Percentiles rank a stretch among this genome's conserved stretches.
phyloP scores from a whole-genome alignment of 768 basidiomycete genomes.

The Amanita fuliginea region DNA sequence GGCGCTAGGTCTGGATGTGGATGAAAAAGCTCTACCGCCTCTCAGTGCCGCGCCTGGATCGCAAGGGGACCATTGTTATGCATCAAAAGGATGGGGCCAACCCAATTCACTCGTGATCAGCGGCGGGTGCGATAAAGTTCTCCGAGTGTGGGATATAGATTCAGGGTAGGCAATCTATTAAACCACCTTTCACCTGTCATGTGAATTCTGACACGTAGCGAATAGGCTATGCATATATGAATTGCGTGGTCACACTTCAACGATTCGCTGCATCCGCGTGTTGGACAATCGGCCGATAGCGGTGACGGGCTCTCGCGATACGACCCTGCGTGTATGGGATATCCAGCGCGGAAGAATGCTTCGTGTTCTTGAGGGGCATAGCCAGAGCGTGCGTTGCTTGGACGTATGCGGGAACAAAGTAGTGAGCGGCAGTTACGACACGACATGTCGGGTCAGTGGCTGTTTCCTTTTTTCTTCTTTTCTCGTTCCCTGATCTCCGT shows the following conservation, averaged over 20 bases:
- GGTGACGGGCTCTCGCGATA: constrained; percentile 83
- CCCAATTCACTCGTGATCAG: constrained; percentile 74
- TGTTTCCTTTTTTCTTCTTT: neutral
- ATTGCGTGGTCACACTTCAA: constrained; percentile 78
- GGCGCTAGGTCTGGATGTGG: constrained; percentile 32
- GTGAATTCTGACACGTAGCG: neutral
- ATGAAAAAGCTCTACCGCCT: neutral
- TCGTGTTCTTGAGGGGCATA: constrained; percentile 65
- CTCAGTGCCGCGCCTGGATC: neutral
- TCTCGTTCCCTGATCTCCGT: no score
- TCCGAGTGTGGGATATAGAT: constrained; percentile 88
- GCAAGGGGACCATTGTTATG: constrained; percentile 36
- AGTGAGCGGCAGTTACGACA: constrained; percentile 92
- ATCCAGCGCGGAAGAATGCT: constrained; percentile 66
- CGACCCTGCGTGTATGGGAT: constrained; percentile 87
- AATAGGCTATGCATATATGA: constrained; percentile 59
- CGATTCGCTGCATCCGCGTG: constrained; percentile 84
- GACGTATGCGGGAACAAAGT: constrained; percentile 78
- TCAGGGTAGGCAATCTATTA: constrained; percentile 49
- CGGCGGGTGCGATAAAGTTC: constrained; percentile 84
- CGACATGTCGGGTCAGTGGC: constrained; percentile 61
- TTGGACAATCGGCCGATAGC: constrained; percentile 82
- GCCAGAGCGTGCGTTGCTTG: constrained; percentile 73
- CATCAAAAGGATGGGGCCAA: constrained; percentile 86
- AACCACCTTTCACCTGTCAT: neutral